Evolutionary conservation across 2,329 filamentous ascomycete genomes (phyloP).

Genomic region (Paecilomyces fulvus): DNA sequence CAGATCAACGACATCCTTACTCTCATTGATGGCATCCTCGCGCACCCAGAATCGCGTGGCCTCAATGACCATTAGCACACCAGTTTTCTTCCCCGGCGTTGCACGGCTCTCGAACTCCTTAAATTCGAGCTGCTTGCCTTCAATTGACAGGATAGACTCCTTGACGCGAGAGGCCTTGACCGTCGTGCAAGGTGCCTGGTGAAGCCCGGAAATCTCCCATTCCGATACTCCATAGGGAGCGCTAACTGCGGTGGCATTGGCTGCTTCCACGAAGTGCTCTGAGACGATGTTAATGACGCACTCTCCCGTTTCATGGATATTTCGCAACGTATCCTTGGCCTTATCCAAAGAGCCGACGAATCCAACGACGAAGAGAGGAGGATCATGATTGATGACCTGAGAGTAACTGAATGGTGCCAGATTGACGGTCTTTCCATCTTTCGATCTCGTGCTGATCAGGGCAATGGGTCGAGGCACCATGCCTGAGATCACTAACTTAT

Average conservation of each 20-base stretch:
- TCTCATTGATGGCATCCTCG: conserved; percentile 78
- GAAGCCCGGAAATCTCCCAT: conserved; percentile 72
- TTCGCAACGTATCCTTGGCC: conserved; percentile 72
- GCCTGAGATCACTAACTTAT: conserved; percentile 81
- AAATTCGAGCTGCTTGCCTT: conserved; percentile 66
- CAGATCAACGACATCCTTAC: conserved; percentile 65
- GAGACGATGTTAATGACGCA: conserved; percentile 79
- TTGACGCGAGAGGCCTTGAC: conserved; percentile 66
- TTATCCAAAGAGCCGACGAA: conserved; percentile 48
- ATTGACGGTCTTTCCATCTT: conserved; percentile 61
- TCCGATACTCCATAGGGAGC: conserved; percentile 67
- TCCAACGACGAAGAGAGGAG: conserved; percentile 67
- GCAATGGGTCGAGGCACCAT: conserved; percentile 76
- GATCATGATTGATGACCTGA: conserved; percentile 75
- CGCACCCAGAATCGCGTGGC: conserved; percentile 81
- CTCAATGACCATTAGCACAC: conserved; percentile 68
- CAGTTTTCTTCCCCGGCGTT: conserved; percentile 64
- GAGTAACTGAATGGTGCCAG: conserved; percentile 85
- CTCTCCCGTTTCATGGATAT: conserved; percentile 62
- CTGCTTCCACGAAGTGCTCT: conserved; percentile 76
- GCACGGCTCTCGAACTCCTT: conserved; percentile 69
- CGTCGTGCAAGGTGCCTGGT: conserved; percentile 54
- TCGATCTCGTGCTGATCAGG: conserved; percentile 50
- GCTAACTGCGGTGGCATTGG: conserved; percentile 68
- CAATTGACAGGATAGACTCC: conserved; percentile 75